phyloP scores from a whole-genome alignment of 2,329 filamentous ascomycete genomes.

The Alternaria hordeiaustralica region DNA sequence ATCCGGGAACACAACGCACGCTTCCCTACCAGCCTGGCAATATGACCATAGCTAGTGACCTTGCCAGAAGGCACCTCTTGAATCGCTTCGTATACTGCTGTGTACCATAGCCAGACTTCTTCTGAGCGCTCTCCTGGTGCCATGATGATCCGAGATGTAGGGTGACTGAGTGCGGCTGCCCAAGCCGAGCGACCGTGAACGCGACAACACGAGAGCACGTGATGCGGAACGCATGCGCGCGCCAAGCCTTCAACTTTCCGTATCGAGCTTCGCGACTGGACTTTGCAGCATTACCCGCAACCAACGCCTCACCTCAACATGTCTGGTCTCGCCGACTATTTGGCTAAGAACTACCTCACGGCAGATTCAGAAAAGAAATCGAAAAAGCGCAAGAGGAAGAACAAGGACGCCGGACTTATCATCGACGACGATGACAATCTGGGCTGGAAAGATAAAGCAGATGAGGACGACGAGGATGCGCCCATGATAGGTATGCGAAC shows the following conservation, averaged over 20 bases:
- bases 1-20: constrained; percentile 59
- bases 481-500: constrained; percentile 48
- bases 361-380: constrained; percentile 62
- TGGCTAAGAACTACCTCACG: constrained; percentile 89
- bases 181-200: constrained; percentile 15
- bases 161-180: constrained; percentile 1
- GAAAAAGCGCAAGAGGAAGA: constrained; percentile 60
- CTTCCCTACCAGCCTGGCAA: constrained; percentile 73
- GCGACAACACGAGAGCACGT: constrained; percentile 38
- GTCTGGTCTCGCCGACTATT: constrained; percentile 75
- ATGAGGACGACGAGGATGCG: constrained; percentile 63
- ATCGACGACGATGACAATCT: constrained; percentile 62
- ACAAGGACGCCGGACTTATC: constrained; percentile 51
- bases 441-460: constrained; percentile 58
- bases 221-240: not conserved
- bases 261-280: constrained; percentile 2
- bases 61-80: constrained; percentile 83
- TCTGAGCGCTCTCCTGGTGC: constrained; percentile 65
- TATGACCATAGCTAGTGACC: constrained; percentile 88
- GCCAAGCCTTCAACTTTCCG: constrained; percentile 16
- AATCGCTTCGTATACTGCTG: constrained; percentile 80
- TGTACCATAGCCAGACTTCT: constrained; percentile 76
- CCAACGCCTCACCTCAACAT: constrained; percentile 47
- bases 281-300: constrained; percentile 7
- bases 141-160: constrained; percentile 55